Evolutionary conservation across 441 rosid species (phyloP).

Genomic region (Omphalea diandra): DNA sequence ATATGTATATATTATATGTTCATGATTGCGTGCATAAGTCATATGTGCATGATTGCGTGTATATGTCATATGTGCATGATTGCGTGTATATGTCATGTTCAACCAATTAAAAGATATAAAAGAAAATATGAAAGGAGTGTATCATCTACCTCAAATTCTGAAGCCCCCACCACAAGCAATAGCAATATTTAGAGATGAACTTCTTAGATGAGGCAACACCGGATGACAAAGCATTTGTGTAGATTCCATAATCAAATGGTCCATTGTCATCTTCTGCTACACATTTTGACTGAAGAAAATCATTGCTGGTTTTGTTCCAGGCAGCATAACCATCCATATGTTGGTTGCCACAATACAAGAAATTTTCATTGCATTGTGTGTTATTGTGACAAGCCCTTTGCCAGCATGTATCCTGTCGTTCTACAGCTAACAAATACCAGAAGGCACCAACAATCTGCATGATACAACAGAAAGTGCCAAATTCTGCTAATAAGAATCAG

Average conservation of each 20-base stretch:
- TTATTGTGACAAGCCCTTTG: constrained; percentile 38
- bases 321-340: constrained; percentile 37
- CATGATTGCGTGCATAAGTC: too few species aligned
- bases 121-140: constrained; percentile 3
- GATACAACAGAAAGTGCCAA: not conserved
- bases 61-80: too few species aligned
- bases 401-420: constrained; percentile 90
- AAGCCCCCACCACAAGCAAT: constrained; percentile 98
- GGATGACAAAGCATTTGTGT: constrained; percentile 58
- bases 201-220: constrained; percentile 64
- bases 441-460: constrained; percentile 90
- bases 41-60: too few species aligned
- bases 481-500: not conserved
- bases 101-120: not conserved
- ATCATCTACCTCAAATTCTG: constrained; percentile 85
- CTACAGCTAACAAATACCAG: constrained; percentile 89
- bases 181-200: constrained; percentile 76
- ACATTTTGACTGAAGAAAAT: constrained; percentile 43
- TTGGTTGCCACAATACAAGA: constrained; percentile 76
- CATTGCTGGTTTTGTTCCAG: constrained; percentile 41
- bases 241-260: constrained; percentile 84
- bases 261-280: constrained; percentile 36
- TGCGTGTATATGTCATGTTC: too few species aligned
- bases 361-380: constrained; percentile 39
- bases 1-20: too few species aligned